Conservation (phyloP, 2,329 filamentous ascomycete genomes). For the Colletotrichum simmondsii region DNA sequence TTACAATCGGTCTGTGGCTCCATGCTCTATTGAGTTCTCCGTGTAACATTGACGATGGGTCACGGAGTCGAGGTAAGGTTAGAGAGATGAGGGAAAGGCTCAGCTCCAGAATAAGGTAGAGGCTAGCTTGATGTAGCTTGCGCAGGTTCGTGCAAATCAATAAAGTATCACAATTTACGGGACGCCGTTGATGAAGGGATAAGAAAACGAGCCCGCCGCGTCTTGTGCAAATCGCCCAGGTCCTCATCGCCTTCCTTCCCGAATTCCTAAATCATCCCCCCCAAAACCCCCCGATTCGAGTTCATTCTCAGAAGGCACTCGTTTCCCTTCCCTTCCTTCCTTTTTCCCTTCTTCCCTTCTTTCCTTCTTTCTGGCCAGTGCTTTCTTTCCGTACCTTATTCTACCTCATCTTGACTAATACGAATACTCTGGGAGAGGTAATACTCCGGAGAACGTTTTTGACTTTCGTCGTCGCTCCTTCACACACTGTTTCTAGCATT, state of each 20-base stretch:
- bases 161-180: background rate
- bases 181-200: slow-evolving; percentile 2
- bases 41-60: slow-evolving; percentile 23
- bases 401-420: background rate
- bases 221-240: slow-evolving; percentile 18
- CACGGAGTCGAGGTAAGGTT: slow-evolving; percentile 3
- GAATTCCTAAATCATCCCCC: background rate
- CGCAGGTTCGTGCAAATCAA: background rate
- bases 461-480: slow-evolving; percentile 24
- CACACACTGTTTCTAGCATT: slow-evolving; percentile 14
- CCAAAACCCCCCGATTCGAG: background rate
- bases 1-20: slow-evolving; percentile 3
- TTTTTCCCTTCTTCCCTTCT: background rate
- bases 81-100: background rate
- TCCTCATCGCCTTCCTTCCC: slow-evolving; percentile 2
- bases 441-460: background rate
- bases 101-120: background rate
- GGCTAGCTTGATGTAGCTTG: slow-evolving; percentile 2
- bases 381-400: slow-evolving; percentile 22
- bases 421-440: background rate
- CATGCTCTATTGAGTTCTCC: background rate
- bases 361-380: slow-evolving; percentile 17
- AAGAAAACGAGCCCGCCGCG: background rate
- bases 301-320: slow-evolving; percentile 6
- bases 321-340: background rate